Evolutionary conservation across 139 green algal species (phyloP), one percentile per base, ranked within the genome.

Genomic region (Trebouxia sp.): DNA sequence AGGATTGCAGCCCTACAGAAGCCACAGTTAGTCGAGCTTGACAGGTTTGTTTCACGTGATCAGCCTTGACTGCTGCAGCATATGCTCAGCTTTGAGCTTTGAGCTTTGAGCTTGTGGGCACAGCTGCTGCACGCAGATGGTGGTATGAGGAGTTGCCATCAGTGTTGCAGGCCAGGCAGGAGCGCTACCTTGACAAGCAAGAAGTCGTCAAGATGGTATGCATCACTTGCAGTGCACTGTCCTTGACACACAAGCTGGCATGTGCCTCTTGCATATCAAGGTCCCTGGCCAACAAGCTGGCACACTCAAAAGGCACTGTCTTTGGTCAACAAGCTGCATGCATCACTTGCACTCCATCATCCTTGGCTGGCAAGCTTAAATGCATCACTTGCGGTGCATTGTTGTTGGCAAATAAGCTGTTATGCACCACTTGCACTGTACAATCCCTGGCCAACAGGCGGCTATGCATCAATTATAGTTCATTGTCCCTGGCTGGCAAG

Each of bases 181-280:
- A 66, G 30, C 22, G 38, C 5, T 55, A 74, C 12, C 12, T 87
- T 28, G 75, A 8, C 11, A 48, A 75, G n/a, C 35, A 58, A 0
- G 76, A 87, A 30, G 32, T 87, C 7, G 80, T 85, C 22, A 81
- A 80, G 65, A 35, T 87, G 74, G 83, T 85, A n/a, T 24, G 80
- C 28, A 37, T 6, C 15, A 39, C 9, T 50, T 38, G 39, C 12
- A 48, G n/a, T 12, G 3, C 32, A 35, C 39, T 26, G 69, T 39
- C 14, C n/a, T n/a, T n/a, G n/a, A n/a, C n/a, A n/a, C n/a, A n/a
- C n/a, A n/a, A 39, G 45, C 39, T 38, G 5, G 26, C 0, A 20
- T 32, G 6, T 22, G 32, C 42, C 32, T 39, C 35, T 20, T 32
- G 22, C 38, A 58, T 56, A 47, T 67, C 45, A 10, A 65, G 6